phyloP scores from a whole-genome alignment of 208 protist genomes.

The Leishmania aethiopica region DNA sequence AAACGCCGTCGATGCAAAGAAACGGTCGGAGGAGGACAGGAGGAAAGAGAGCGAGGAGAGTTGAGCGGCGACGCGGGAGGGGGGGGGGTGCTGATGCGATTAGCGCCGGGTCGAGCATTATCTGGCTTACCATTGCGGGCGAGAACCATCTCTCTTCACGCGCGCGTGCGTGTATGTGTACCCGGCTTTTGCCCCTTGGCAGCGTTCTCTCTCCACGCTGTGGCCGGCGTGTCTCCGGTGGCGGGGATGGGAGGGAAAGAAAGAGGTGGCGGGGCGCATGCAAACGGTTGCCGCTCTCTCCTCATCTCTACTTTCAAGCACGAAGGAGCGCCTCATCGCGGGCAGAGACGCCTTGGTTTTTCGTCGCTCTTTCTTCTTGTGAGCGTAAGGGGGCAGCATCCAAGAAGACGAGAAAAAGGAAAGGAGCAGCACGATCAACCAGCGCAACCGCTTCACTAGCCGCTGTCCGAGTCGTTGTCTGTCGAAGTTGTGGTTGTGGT shows the following conservation, averaged over 20 bases:
- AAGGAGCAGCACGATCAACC: neutral
- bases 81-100: neutral
- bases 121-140: neutral
- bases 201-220: neutral
- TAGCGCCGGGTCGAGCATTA: neutral
- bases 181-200: neutral
- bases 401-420: neutral
- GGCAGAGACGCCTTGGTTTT: neutral
- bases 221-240: neutral
- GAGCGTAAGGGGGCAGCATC: neutral
- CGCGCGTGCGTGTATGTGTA: neutral
- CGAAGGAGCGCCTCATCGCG: neutral
- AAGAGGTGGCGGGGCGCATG: neutral
- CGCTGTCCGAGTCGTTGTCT: conserved; percentile 6
- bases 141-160: neutral
- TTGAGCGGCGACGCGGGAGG: neutral
- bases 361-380: neutral
- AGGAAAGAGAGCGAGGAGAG: neutral
- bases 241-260: neutral
- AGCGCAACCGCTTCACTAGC: neutral
- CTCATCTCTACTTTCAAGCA: neutral
- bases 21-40: neutral
- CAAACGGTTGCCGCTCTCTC: neutral
- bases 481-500: neutral
- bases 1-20: neutral